Conservation (phyloP, 257 asterid species). For the Rauvolfia tetraphylla region DNA sequence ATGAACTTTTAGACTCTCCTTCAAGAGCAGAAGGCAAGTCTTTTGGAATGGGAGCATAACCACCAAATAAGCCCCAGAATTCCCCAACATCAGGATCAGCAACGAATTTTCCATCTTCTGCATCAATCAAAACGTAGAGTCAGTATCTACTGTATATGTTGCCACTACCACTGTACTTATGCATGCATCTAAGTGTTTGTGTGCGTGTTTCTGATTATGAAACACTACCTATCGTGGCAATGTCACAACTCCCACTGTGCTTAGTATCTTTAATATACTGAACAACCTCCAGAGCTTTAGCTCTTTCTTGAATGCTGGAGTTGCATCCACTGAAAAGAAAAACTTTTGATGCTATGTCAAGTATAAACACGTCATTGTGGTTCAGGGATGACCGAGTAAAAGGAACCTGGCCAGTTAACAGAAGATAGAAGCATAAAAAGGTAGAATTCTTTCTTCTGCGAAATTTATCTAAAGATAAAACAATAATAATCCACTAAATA, state of each 20-base stretch:
- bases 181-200: neutral
- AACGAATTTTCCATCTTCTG: constrained; percentile 85
- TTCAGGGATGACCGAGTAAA: constrained; percentile 73
- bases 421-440: neutral
- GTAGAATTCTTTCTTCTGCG: neutral
- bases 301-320: constrained; percentile 80
- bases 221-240: constrained; percentile 63
- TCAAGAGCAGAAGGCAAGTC: constrained; percentile 29
- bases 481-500: neutral
- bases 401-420: constrained; percentile 42
- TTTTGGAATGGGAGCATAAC: constrained; percentile 90
- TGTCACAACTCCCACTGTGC: constrained; percentile 76
- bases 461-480: neutral
- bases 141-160: neutral
- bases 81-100: constrained; percentile 85
- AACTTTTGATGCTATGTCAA: constrained; percentile 68
- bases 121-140: constrained; percentile 26
- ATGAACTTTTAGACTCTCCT: constrained; percentile 22
- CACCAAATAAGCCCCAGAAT: constrained; percentile 89
- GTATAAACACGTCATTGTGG: constrained; percentile 74
- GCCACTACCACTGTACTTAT: too few relatives aligned
- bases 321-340: constrained; percentile 82
- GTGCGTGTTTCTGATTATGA: neutral
- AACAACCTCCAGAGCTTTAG: constrained; percentile 89
- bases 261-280: constrained; percentile 75